Conservation (phyloP, 768 basidiomycete species). For the Suillus tomentosus region DNA sequence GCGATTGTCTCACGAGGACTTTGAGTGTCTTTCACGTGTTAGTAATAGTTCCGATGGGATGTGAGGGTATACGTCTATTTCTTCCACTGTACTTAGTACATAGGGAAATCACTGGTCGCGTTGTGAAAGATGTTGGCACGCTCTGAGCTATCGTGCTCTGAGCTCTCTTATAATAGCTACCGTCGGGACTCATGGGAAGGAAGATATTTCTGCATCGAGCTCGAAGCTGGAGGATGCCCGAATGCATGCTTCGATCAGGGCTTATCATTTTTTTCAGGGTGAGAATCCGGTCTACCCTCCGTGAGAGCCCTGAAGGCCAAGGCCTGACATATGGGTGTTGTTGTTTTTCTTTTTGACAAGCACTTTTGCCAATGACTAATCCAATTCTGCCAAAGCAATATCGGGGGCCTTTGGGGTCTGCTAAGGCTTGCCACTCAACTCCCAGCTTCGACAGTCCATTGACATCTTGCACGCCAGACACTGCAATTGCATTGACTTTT, state of each 20-base stretch:
- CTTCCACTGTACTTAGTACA: slow-evolving; percentile 25
- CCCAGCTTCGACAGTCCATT: slow-evolving; percentile 45
- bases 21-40: slow-evolving; percentile 47
- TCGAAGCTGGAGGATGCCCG: slow-evolving; percentile 68
- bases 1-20: slow-evolving; percentile 52
- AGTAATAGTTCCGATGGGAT: slow-evolving; percentile 7
- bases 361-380: no score
- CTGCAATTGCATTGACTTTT: slow-evolving; percentile 61
- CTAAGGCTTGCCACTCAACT: not conserved
- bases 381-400: no score
- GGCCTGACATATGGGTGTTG: no score
- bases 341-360: no score
- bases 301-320: no score
- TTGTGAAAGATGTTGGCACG: slow-evolving; percentile 50
- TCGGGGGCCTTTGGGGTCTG: no score
- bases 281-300: slow-evolving; percentile 44
- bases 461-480: slow-evolving; percentile 51
- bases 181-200: slow-evolving; percentile 30
- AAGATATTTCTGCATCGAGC: slow-evolving; percentile 66
- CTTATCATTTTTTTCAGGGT: slow-evolving; percentile 31
- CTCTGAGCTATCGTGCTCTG: not conserved
- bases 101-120: slow-evolving; percentile 52
- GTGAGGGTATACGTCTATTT: slow-evolving; percentile 5
- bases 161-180: not conserved
- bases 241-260: slow-evolving; percentile 36